Evolutionary conservation across 495 filamentous ascomycete species (phyloP), one percentile per base, ranked within the genome.

Genomic region (Amphirosellinia nigrospora): DNA sequence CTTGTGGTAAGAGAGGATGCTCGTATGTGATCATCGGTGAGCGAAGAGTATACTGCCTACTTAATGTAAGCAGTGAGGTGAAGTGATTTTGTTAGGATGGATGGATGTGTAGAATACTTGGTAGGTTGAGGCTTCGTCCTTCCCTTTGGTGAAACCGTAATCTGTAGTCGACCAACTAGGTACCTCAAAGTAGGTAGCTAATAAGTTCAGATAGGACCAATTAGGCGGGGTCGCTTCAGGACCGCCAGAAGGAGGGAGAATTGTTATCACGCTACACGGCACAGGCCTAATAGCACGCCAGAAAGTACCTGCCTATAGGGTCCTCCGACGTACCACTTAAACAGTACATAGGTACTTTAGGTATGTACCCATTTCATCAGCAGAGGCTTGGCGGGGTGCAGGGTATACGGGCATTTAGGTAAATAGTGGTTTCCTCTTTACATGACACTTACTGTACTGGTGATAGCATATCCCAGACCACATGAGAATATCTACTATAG

Each of bases 191-290:
- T n/a, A n/a, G n/a, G n/a, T n/a, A n/a, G n/a, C 10, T 28, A 36
- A 16, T 36, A 30, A 56, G 56, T 34, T 60, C 56, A 60, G 39
- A 64, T 3, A 43, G 60, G 41, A 48, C 60, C 60, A 64, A 64
- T 64, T 8, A 64, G 60, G 60, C 26, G 61, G 61, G 61, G 61
- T 64, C 28, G 28, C 61, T 64, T 50, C 13, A 41, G 59, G 34
- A 16, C n/a, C 58, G 16, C n/a, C 58, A 61, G 36, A 45, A 38
- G 0, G 19, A 41, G 58, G 3, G 38, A 43, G 36, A 62, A 43
- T 62, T 62, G 59, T 43, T 62, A 62, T 46, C 59, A 32, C 19
- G 39, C 23, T 62, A 62, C 59, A 62, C 59, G 19, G 36, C 53
- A 21, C 28, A 0, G 19, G 15, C 56, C 28, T n/a, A 13, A 39